Evolutionary conservation across 257 asterid species (phyloP).

Genomic region (Eucommia ulmoides): DNA sequence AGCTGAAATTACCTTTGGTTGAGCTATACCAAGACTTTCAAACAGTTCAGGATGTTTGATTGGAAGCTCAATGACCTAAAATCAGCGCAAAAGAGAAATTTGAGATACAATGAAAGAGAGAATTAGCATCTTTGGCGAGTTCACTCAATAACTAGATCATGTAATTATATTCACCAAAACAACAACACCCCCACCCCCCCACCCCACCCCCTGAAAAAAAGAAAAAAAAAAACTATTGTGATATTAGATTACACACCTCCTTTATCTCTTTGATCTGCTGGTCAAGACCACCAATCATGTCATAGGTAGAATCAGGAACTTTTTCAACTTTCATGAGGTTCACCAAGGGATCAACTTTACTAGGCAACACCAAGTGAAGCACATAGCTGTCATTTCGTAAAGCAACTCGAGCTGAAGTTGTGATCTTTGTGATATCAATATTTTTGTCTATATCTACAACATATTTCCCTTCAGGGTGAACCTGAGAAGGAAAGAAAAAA

Average conservation of each 20-base stretch:
- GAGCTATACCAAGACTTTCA: constrained; percentile 75
- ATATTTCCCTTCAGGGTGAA: constrained; percentile 86
- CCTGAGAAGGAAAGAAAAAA: constrained; percentile 35
- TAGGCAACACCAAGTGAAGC: constrained; percentile 83
- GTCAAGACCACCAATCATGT: constrained; percentile 99
- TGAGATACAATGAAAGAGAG: too few species aligned
- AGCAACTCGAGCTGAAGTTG: constrained; percentile 94
- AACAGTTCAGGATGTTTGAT: constrained; percentile 67
- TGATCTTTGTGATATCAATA: constrained; percentile 82
- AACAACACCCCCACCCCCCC: too few species aligned
- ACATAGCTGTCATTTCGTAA: constrained; percentile 91
- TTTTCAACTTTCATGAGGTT: constrained; percentile 97
- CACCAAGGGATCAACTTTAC: constrained; percentile 90
- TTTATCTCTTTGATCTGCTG: constrained; percentile 95
- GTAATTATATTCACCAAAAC: too few species aligned
- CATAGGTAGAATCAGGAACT: constrained; percentile 95
- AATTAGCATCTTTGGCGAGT: too few species aligned
- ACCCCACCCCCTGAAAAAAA: too few species aligned
- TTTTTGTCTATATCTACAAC: constrained; percentile 84
- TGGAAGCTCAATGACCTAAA: constrained; percentile 64
- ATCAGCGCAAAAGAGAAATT: too few species aligned
- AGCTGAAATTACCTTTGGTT: constrained; percentile 69
- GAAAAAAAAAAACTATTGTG: too few species aligned
- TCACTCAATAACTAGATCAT: too few species aligned
- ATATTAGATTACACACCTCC: constrained; percentile 35